A percentile compares a stretch with the other conserved stretches of the same genome.
Conservation (phyloP, 106 monocot species). For the Vanilla planifolia region DNA sequence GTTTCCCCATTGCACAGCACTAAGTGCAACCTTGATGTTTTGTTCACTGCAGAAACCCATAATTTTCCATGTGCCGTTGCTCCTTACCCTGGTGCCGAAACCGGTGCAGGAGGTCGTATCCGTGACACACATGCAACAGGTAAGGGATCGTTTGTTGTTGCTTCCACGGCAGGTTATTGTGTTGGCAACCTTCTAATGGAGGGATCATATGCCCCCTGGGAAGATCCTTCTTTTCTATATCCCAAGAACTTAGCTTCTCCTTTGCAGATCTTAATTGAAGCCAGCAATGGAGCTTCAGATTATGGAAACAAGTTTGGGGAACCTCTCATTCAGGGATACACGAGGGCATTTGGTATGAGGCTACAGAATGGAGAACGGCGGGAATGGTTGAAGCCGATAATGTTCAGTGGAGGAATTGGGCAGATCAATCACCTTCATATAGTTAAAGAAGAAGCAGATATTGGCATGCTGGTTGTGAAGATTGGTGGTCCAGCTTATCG, state of each 20-base stretch:
- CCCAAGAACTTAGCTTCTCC: conserved; percentile 82
- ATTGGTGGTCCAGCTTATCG: conserved; percentile 95
- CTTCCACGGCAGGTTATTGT: conserved; percentile 97
- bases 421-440: conserved; percentile 83
- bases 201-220: conserved; percentile 83
- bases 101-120: conserved; percentile 91
- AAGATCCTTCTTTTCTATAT: conserved; percentile 67
- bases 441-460: conserved; percentile 67
- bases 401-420: conserved; percentile 94
- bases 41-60: conserved; percentile 95
- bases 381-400: conserved; percentile 98
- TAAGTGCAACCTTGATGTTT: conserved; percentile 48
- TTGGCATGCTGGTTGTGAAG: conserved; percentile 97
- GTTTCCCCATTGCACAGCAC: conserved; percentile 28
- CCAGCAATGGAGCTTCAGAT: conserved; percentile 94
- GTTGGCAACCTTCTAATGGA: conserved; percentile 87
- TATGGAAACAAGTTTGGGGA: conserved; percentile 99
- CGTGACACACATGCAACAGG: conserved; percentile 97
- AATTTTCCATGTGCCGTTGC: conserved; percentile 99
- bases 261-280: conserved; percentile 75
- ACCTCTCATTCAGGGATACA: conserved; percentile 88
- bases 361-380: conserved; percentile 72
- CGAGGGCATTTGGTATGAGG: conserved; percentile 82
- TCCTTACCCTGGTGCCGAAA: conserved; percentile 96
- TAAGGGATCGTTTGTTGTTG: conserved; percentile 84